phyloP scores from a whole-genome alignment of 73 alveolate genomes.

The Paramecium biaurelia region DNA sequence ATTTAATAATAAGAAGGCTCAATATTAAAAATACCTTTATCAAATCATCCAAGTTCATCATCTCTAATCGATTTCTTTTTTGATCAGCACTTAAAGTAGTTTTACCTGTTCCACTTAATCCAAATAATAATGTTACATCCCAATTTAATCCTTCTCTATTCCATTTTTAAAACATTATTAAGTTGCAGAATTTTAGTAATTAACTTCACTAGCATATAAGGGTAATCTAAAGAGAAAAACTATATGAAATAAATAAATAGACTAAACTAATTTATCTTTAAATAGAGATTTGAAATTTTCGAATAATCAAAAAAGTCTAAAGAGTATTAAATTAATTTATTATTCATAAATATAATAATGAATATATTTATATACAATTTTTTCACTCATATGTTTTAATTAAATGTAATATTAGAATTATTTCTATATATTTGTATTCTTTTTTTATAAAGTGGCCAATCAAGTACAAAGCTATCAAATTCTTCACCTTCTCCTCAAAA shows the following conservation, averaged over 20 bases:
- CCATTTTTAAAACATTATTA: background rate
- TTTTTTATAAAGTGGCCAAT: conserved; percentile 88
- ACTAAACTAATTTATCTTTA: background rate
- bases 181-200: no score
- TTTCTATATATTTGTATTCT: conserved; percentile 48
- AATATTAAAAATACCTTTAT: conserved; percentile 93
- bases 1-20: conserved; percentile 96
- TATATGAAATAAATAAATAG: no score
- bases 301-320: background rate
- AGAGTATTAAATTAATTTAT: background rate
- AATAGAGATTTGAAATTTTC: background rate
- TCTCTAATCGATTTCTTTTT: conserved; percentile 91
- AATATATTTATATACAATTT: background rate
- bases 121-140: conserved; percentile 91
- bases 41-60: conserved; percentile 97
- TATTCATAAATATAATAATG: background rate
- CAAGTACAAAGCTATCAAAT: conserved; percentile 92
- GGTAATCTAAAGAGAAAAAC: no score
- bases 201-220: no score
- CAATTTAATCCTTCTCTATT: conserved; percentile 71
- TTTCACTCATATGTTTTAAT: background rate
- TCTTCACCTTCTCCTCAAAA: conserved; percentile 99
- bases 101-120: conserved; percentile 97
- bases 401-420: background rate
- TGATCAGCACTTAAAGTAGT: conserved; percentile 96